Evolutionary conservation across 768 basidiomycete species (phyloP), one percentile per base, ranked within the genome.

Genomic region (Cubamyces lactineus): DNA sequence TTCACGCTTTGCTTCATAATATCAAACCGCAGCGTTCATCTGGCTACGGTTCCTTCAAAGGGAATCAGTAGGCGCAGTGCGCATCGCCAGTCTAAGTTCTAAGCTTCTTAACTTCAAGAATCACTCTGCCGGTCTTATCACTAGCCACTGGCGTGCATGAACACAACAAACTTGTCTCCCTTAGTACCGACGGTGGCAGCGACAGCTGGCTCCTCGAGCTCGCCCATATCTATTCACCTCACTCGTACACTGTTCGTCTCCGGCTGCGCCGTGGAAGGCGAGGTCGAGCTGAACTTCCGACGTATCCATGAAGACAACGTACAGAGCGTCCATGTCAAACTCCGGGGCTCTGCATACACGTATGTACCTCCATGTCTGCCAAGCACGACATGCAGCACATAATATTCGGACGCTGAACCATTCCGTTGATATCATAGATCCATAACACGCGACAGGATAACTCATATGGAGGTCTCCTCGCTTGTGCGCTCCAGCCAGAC

Each of bases 271-370:
- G 50, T 66, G 1, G 46, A 64, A 19, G 68, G 68, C 34, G 41
- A 53, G 24, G 55, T 66, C 16, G 26, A 54, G 15, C 61, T 69
- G 28, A 48, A 69, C 49, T 55, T 63, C 19, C 61, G 54, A 1
- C 50, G 53, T 19, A 45, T 65, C 1, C 63, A 62, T 17, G 28
- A 54, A 16, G 65, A 62, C 3, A 59, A 64, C 28, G 45, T 63
- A 15, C 53, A 63, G 38, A 61, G 67, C 23, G 66, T 69, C 1
- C 62, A 62, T 15, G 34, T 69, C 23, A 67, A 65, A 39, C 59
- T 69, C 23, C 43, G 57, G 13, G 68, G 68, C 9, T 24, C 16
- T 12, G 57, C 57, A 5, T 15, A 34, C 3, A 67, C 63, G 68
- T 67, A 59, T n/a, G 66, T 49, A 16, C 30, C 28, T 28, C 39